These are phyloP conservation scores for Rhizophora apiculata DNA, from an alignment of 345 rosid species.

Conservation along the genomic window DNA sequence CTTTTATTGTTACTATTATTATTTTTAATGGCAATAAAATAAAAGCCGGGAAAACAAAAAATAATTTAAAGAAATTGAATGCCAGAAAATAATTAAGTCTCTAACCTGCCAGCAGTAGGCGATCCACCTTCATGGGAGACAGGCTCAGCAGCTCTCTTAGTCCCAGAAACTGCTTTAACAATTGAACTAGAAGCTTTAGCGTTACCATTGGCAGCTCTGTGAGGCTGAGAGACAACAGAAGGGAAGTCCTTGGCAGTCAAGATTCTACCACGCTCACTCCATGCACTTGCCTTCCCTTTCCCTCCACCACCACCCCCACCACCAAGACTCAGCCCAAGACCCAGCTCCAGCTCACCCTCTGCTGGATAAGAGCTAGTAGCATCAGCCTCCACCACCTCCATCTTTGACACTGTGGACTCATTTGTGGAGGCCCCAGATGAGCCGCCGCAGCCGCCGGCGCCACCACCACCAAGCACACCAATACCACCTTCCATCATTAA, in stretches of 20 bases:
- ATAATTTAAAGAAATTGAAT: too few relatives aligned
- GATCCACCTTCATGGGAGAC: constrained; percentile 59
- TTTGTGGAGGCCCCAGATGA: constrained; percentile 28
- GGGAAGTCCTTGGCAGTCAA: constrained; percentile 74
- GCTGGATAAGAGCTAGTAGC: constrained; percentile 38
- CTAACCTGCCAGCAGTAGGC: constrained; percentile 60
- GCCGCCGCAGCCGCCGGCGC: neutral
- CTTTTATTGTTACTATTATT: too few relatives aligned
- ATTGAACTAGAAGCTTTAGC: constrained; percentile 17
- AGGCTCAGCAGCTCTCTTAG: constrained; percentile 73
- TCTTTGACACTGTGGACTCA: constrained; percentile 34
- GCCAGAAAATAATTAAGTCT: too few relatives aligned
- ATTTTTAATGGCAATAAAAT: too few relatives aligned
- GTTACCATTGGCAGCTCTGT: constrained; percentile 15
- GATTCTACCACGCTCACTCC: constrained; percentile 81
- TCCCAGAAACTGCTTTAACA: constrained; percentile 43
- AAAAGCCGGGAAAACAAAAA: too few relatives aligned
- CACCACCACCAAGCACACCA: constrained; percentile 23
- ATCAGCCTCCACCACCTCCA: constrained; percentile 39
- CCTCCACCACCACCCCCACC: constrained; percentile 33
- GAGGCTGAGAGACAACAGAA: constrained; percentile 29
- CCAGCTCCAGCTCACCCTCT: constrained; percentile 69
- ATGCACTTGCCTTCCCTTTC: constrained; percentile 31
- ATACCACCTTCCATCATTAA: constrained; percentile 37
- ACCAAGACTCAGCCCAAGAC: constrained; percentile 69